Evolutionary conservation across 331 rosid genomes (phyloP).

Genomic region (Malus hybrid): DNA sequence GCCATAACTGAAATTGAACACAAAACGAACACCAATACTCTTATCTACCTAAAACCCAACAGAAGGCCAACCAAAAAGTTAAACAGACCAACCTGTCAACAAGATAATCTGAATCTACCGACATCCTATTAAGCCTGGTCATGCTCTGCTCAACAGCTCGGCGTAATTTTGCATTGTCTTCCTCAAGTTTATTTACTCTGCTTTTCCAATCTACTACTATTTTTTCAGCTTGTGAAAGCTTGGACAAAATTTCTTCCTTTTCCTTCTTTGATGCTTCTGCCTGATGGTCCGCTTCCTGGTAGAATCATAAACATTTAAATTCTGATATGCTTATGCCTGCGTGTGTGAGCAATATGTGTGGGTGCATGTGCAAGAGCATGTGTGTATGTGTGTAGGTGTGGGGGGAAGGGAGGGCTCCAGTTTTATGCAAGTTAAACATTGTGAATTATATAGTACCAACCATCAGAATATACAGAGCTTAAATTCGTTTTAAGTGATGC

Average conservation of each 20-base stretch:
- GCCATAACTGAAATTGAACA: not conserved
- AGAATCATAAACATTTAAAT: slow-evolving; percentile 23
- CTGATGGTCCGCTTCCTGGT: slow-evolving; percentile 60
- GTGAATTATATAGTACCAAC: not conserved
- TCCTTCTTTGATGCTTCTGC: slow-evolving; percentile 48
- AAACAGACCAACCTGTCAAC: slow-evolving; percentile 76
- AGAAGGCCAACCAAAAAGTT: slow-evolving; percentile 1
- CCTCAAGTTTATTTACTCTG: slow-evolving; percentile 85
- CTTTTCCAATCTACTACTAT: slow-evolving; percentile 63
- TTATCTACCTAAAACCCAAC: not conserved
- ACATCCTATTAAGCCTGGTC: slow-evolving; percentile 90
- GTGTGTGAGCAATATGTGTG: too few relatives aligned
- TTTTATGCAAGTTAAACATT: not conserved
- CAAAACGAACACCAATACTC: not conserved
- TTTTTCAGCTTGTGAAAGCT: slow-evolving; percentile 61
- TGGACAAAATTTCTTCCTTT: slow-evolving; percentile 52
- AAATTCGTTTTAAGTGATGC: not conserved
- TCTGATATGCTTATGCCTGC: not conserved
- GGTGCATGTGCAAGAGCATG: too few relatives aligned
- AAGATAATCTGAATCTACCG: slow-evolving; percentile 80
- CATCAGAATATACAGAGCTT: not conserved
- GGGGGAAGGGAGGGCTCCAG: not conserved
- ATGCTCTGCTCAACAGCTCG: slow-evolving; percentile 83
- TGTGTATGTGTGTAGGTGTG: too few relatives aligned
- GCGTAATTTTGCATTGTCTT: slow-evolving; percentile 76